Evolutionary conservation across 1,139 yeast species (phyloP).

Genomic region (Protomyces macrosporus): DNA sequence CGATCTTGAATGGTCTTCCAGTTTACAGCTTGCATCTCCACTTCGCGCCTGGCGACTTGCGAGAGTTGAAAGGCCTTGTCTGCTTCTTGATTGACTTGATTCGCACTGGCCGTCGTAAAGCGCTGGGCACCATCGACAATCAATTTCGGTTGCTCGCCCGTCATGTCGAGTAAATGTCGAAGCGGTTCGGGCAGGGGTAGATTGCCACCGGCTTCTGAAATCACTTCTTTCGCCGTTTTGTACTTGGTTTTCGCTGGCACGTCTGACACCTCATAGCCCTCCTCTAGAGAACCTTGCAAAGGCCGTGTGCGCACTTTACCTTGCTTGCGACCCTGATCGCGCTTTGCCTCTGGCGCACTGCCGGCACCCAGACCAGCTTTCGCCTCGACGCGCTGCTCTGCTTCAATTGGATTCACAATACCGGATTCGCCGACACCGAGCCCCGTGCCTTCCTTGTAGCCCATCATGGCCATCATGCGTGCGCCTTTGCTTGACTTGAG

Average conservation of each 20-base stretch:
- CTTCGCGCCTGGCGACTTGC: constrained; percentile 35
- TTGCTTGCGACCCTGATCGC: constrained; percentile 31
- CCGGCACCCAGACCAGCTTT: constrained; percentile 62
- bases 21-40: constrained; percentile 34
- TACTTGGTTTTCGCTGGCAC: constrained; percentile 34
- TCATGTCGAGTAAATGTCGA: constrained; percentile 39
- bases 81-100: constrained; percentile 15
- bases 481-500: constrained; percentile 79
- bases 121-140: constrained; percentile 14
- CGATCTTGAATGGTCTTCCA: constrained; percentile 36
- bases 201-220: constrained; percentile 42
- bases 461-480: constrained; percentile 71
- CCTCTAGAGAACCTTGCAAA: constrained; percentile 31
- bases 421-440: constrained; percentile 70
- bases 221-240: constrained; percentile 43
- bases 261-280: constrained; percentile 31
- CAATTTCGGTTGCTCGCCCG: constrained; percentile 31
- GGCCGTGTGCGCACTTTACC: constrained; percentile 28
- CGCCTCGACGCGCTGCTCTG: constrained; percentile 59
- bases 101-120: constrained; percentile 19
- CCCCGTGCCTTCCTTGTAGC: constrained; percentile 77
- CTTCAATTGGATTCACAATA: constrained; percentile 70
- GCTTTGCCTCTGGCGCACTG: constrained; percentile 38
- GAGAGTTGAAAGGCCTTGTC: constrained; percentile 30
- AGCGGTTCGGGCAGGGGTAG: constrained; percentile 40